Conservation (phyloP, 73 alveolate genomes). For the Paramecium octaurelia region DNA sequence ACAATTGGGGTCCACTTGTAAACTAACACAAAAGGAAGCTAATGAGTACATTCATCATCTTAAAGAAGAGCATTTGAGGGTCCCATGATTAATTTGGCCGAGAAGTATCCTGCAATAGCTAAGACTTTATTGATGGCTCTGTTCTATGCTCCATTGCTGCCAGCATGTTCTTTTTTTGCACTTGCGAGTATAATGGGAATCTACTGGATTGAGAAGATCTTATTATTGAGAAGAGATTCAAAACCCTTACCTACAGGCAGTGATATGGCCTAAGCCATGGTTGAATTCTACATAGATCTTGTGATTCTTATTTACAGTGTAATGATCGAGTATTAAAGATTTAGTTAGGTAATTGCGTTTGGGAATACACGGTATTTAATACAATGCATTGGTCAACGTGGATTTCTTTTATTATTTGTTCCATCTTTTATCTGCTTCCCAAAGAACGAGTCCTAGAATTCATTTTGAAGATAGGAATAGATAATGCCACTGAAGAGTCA, state of each 20-base stretch:
- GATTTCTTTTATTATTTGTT: neutral
- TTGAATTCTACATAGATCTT: neutral
- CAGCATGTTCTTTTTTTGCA: neutral
- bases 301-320: neutral
- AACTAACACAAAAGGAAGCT: neutral
- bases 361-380: neutral
- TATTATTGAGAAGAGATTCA: neutral
- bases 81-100: neutral
- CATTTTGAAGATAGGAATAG: neutral
- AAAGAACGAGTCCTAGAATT: neutral
- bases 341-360: neutral
- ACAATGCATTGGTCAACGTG: neutral
- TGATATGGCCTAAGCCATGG: neutral
- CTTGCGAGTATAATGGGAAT: neutral
- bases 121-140: constrained; percentile 25
- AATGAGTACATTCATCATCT: neutral
- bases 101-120: neutral
- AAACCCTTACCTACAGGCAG: constrained; percentile 2
- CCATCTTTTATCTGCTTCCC: neutral
- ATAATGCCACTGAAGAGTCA: neutral
- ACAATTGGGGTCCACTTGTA: neutral
- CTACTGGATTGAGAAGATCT: neutral
- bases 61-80: constrained; percentile 28
- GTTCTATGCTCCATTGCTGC: neutral
- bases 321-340: neutral